Evolutionary conservation across 1,139 yeast genomes (phyloP), one percentile per base, ranked within the genome.

Genomic region (Taphrina confusa): DNA sequence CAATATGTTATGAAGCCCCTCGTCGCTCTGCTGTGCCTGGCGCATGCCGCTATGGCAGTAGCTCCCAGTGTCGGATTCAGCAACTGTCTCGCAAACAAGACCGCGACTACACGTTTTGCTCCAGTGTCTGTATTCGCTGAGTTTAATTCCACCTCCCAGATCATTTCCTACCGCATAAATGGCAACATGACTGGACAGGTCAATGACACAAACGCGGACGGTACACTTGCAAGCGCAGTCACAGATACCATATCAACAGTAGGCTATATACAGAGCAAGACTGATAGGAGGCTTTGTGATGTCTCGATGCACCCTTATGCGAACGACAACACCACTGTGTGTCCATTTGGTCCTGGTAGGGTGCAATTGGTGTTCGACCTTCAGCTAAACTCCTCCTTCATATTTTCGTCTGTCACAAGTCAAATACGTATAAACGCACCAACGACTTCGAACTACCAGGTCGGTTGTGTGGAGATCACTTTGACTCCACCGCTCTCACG

Each of bases 161-260:
- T 27, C 33, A 34, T 54, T 12, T 33, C 18, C 34, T 42, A 42
- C 14, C 40, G 34, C 20, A 44, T 54, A 9, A 23, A 33, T 16
- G 58, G 58, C 51, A 54, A 42, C 36, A 46, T 54, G 39, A 34
- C 51, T 2, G 58, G 58, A 3, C 49, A 34, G 16, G 42, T 54
- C 27, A 34, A 34, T 20, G 58, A 54, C 16, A 54, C 58, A 5
- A 54, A 54, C 14, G 51, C 37, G 6, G 58, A 44, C 28, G 45
- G 45, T 25, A 44, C 58, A 18, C 58, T 54, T n/a, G 58, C 58
- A 22, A 54, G 58, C 34, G 58, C 58, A 18, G 40, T 54, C 22
- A 54, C 58, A 11, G 33, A 54, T n/a, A 54, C 58, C 2, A 25
- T 54, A 11, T 45, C 49, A 2, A 47, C 45, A n/a, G 50, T 39